A percentile compares a stretch with the other conserved stretches of the same genome.
Evolutionary conservation across 306 rosid genomes (phyloP).

Genomic region (Cicer cuneatum): DNA sequence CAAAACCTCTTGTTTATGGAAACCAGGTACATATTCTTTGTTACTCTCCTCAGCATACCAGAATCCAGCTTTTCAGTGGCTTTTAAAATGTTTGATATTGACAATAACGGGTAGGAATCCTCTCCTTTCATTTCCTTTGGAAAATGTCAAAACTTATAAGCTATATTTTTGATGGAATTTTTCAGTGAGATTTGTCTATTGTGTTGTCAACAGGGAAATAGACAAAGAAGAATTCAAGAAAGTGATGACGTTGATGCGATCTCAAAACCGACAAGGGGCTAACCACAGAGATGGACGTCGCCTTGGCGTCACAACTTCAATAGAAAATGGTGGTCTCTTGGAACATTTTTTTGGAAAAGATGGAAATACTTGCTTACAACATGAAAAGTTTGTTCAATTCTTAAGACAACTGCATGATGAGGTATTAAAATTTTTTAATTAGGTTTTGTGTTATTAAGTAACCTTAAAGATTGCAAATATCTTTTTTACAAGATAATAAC

Average conservation of each 20-base stretch:
- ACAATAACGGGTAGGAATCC: conserved; percentile 68
- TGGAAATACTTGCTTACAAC: conserved; percentile 58
- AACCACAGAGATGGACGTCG: conserved; percentile 56
- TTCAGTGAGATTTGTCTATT: conserved; percentile 15
- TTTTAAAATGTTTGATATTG: conserved; percentile 84
- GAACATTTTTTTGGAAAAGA: conserved; percentile 79
- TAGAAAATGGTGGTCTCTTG: conserved; percentile 71
- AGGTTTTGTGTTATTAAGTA: not conserved
- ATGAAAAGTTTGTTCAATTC: conserved; percentile 70
- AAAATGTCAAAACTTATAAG: not conserved
- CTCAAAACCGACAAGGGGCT: conserved; percentile 69
- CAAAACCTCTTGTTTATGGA: not conserved
- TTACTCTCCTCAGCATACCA: conserved; percentile 82
- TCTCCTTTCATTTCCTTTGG: not conserved
- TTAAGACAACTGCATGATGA: conserved; percentile 70
- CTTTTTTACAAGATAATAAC: not conserved
- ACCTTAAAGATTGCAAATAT: conserved; percentile 10
- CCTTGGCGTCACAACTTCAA: conserved; percentile 50
- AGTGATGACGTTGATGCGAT: conserved; percentile 80
- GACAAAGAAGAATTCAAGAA: conserved; percentile 73
- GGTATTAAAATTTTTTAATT: conserved; percentile 44
- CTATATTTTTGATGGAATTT: not conserved
- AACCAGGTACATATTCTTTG: conserved; percentile 72
- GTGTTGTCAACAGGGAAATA: conserved; percentile 57
- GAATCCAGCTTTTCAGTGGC: conserved; percentile 76